Base-by-base conservation (phyloP, 2,329 filamentous ascomycete genomes). In the Fusarium dimerum region DNA sequence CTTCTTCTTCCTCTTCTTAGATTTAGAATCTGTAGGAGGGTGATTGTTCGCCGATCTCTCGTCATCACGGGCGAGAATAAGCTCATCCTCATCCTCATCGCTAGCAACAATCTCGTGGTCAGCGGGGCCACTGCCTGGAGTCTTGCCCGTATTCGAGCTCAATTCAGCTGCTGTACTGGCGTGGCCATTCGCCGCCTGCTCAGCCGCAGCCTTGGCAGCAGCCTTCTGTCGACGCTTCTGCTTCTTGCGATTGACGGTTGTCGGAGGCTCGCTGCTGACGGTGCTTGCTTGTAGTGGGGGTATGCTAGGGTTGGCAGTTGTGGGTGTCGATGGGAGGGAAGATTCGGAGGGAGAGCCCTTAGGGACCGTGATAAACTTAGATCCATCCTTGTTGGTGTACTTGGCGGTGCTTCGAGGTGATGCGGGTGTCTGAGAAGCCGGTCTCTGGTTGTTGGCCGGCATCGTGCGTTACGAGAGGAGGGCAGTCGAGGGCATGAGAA, bases 191-290 rank as follows among this genome's bases (percentile, higher is more conserved):
- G 66, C 62, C 20, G 64, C 63, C 26, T 69, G 63, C 49, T 73
- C 71, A 6, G 75, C 74, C 40, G 77, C 84, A 30, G 83, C 83
- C 67, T 87, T 84, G 55, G 87, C 87, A 32, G 90, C 88, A 34
- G 88, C 89, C 73, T 97, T 97, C 68, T 90, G 88, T 61, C 92
- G 84, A 62, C 92, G 85, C 79, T 96, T 97, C 72, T 94, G 89
- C 78, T 97, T 97, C 80, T 97, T 97, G 68, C 90, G 86, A 74
- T 96, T 97, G 47, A 92, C 87, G 9, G 78, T 67, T 42, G 77
- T 77, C 42, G 77, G 74, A 43, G 72, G 63, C 45, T 55, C 56
- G 55, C 73, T 66, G 54, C 56, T 62, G 52, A 54, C 52, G 55
- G 51, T 45, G 47, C 39, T 68, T 62, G 61, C 40, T 57, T 61